Base-by-base conservation (phyloP, 1,139 yeast genomes). In the Suhomyces kunorum region DNA sequence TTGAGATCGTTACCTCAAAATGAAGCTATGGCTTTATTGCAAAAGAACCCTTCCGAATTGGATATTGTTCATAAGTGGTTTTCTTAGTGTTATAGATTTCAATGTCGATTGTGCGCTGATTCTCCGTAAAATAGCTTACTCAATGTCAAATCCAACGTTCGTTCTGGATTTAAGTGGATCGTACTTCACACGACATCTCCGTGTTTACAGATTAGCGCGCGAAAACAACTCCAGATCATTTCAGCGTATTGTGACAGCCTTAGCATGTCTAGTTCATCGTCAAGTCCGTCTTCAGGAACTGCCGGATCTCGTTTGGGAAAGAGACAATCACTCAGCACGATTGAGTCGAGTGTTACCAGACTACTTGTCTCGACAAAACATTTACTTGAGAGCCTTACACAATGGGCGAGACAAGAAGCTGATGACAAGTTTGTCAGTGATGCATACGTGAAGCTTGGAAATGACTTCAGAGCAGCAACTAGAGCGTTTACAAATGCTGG, bases 381-480 rank as follows among this genome's bases (percentile, higher is more conserved):
- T 46, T 70, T 94, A 12, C 69, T 92, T 12, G 96, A 87, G 53
- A 78, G 89, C 25, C 68, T 94, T 40, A 88, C 95, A 0, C 89
- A 81, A 48, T 94, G 99, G 99, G 92, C 98, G 1, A 76, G 81
- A 44, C 80, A 78, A 20, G 77, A 78, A 25, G 90, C 88, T 3
- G 77, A 83, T 27, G 98, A 90, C 41, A 80, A 80, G 44, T 88
- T 80, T 49, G 97, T 94, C 2, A 87, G 96, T 3, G 90, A 89
- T 58, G 87, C 92, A 5, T 94, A 89, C 59, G 98, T 94, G 11
- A 84, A 81, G 49, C 73, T 94, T 27, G 98, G 98, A 0, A 92
- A 92, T 58, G 97, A 92, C 62, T 94, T 89, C 67, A 82, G 94
- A 51, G 80, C 87, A 2, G 89, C 95, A 0, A 81, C 92, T 14